phyloP scores from a whole-genome alignment of 169 alveolate genomes.

The Plasmodium reichenowi region DNA sequence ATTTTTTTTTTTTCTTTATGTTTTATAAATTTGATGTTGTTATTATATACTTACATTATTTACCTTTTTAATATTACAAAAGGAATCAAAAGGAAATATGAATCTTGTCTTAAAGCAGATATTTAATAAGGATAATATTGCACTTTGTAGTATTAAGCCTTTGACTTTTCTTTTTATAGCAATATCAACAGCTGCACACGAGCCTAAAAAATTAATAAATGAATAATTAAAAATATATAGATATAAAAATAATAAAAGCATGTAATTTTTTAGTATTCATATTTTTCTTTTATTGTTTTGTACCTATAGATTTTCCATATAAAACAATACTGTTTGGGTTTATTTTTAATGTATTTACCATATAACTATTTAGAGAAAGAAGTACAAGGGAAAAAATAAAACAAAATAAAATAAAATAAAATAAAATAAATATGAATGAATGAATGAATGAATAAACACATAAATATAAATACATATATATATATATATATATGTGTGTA shows the following conservation, averaged over 20 bases:
- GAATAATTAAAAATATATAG: not conserved
- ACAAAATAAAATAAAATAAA: not conserved
- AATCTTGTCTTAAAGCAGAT: conserved; percentile 73
- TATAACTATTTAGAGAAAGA: conserved; percentile 37
- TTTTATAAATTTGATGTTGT: not conserved
- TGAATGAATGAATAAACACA: not conserved
- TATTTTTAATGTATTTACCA: conserved; percentile 58
- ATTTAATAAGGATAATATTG: conserved; percentile 64
- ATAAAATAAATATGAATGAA: not conserved
- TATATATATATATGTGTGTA: too few species aligned
- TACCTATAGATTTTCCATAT: conserved; percentile 76
- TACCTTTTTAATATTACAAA: conserved; percentile 69
- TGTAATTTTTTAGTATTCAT: conserved; percentile 5
- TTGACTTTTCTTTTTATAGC: conserved; percentile 54
- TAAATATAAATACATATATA: not conserved
- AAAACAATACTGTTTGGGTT: conserved; percentile 48
- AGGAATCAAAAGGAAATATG: conserved; percentile 68
- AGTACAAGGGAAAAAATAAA: not conserved
- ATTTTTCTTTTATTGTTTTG: conserved; percentile 5
- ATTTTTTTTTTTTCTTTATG: not conserved
- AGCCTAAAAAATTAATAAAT: conserved; percentile 25
- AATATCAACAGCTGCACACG: conserved; percentile 74
- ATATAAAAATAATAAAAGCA: not conserved
- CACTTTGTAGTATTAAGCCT: conserved; percentile 71
- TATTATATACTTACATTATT: not conserved